These are phyloP conservation scores for Pyrenophora seminiperda DNA, from an alignment of 2,329 filamentous ascomycete species.

Conservation along the genomic window DNA sequence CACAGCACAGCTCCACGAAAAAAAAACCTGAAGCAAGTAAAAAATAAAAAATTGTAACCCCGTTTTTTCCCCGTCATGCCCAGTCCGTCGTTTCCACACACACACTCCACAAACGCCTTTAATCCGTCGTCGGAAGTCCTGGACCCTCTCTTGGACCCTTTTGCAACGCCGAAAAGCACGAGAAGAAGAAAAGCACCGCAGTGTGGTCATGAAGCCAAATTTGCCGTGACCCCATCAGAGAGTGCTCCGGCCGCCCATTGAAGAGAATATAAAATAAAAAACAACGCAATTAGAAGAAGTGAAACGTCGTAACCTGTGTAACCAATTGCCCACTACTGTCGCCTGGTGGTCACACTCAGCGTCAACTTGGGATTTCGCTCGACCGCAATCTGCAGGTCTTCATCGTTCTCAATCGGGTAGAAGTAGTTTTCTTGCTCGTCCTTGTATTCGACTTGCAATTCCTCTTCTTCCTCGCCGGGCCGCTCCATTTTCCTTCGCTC, in stretches of 20 bases:
- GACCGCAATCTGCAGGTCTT: slow-evolving; percentile 80
- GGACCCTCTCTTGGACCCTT: slow-evolving; percentile 10
- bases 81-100: slow-evolving; percentile 3
- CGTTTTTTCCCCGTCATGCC: slow-evolving; percentile 13
- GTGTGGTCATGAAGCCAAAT: neutral
- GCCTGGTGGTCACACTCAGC: slow-evolving; percentile 54
- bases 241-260: neutral
- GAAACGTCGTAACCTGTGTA: neutral
- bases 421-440: slow-evolving; percentile 80
- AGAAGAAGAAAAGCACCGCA: slow-evolving; percentile 3
- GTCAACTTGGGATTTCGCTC: slow-evolving; percentile 86
- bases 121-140: slow-evolving; percentile 9
- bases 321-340: slow-evolving; percentile 4
- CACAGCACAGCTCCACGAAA: no score
- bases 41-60: slow-evolving; percentile 5
- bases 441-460: slow-evolving; percentile 80
- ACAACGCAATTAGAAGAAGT: slow-evolving; percentile 9
- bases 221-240: neutral
- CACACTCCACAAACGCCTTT: slow-evolving; percentile 6
- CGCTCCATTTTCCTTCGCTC: slow-evolving; percentile 77
- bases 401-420: slow-evolving; percentile 75
- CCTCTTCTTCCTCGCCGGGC: slow-evolving; percentile 59
- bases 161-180: slow-evolving; percentile 20
- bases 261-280: neutral
- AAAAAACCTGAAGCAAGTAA: no score